phyloP scores from a whole-genome alignment of 139 green algal species.

The Coelastrella sp. region DNA sequence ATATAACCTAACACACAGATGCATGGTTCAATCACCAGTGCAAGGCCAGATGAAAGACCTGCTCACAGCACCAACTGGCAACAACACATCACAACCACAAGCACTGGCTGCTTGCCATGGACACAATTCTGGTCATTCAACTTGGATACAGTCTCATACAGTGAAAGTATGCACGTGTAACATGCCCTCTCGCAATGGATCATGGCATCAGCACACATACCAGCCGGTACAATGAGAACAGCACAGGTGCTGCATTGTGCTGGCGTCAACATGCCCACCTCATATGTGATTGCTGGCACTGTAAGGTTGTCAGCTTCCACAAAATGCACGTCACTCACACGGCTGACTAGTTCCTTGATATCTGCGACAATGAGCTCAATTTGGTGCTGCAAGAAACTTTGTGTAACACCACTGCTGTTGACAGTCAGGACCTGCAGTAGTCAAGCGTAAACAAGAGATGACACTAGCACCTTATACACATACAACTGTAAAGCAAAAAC shows the following conservation, averaged over 20 bases:
- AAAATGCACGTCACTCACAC: constrained; percentile 82
- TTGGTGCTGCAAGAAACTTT: constrained; percentile 30
- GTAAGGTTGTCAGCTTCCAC: constrained; percentile 77
- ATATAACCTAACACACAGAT: too few species aligned
- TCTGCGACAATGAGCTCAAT: constrained; percentile 71
- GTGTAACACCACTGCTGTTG: neutral
- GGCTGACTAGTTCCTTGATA: constrained; percentile 89
- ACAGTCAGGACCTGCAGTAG: neutral
- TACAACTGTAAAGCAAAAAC: neutral
- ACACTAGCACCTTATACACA: neutral
- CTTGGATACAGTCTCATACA: neutral
- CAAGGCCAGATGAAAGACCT: too few species aligned
- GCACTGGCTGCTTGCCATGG: too few species aligned
- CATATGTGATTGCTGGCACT: constrained; percentile 88
- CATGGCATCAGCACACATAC: neutral
- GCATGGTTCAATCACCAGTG: too few species aligned
- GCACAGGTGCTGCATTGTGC: neutral
- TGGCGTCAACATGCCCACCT: constrained; percentile 65
- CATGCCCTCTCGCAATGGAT: neutral
- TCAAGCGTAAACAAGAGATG: neutral
- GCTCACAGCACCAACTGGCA: too few species aligned
- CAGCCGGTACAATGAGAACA: neutral
- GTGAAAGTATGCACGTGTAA: neutral
- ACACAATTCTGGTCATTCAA: too few species aligned
- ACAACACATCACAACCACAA: too few species aligned